Evolutionary conservation across 2,329 filamentous ascomycete species (phyloP).

Genomic region (Colletotrichum sp.): DNA sequence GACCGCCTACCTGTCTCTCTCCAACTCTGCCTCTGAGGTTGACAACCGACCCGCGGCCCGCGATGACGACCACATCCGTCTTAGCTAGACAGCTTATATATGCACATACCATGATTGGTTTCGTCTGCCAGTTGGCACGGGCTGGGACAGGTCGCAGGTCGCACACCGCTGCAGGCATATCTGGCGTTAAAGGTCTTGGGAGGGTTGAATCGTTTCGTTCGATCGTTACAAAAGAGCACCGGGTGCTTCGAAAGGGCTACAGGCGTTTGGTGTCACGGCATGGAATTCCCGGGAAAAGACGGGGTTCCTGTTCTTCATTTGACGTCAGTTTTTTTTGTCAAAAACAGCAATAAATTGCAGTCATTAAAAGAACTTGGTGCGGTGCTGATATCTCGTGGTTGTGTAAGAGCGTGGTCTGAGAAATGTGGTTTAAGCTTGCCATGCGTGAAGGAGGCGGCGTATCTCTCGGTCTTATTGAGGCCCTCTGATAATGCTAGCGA

Average conservation of each 20-base stretch:
- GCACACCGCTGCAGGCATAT: neutral
- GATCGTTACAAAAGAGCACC: neutral
- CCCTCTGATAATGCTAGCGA: neutral
- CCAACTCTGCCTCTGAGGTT: constrained; percentile 76
- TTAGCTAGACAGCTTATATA: constrained; percentile 26
- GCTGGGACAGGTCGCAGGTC: neutral
- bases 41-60: constrained; percentile 31
- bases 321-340: neutral
- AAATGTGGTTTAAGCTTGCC: neutral
- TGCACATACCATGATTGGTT: neutral
- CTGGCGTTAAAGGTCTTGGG: neutral
- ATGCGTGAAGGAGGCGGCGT: neutral
- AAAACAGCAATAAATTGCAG: neutral
- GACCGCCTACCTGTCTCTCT: constrained; percentile 95
- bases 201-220: neutral
- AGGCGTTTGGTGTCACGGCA: constrained; percentile 5
- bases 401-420: neutral
- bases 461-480: constrained; percentile 4
- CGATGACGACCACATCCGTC: constrained; percentile 37
- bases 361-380: neutral
- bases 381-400: neutral
- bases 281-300: neutral
- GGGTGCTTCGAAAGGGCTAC: neutral
- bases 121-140: neutral
- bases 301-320: neutral